These are phyloP conservation scores for Nannochloropsis gaditana DNA, from an alignment of 108 stramenopile genomes.

Conservation along the genomic window DNA sequence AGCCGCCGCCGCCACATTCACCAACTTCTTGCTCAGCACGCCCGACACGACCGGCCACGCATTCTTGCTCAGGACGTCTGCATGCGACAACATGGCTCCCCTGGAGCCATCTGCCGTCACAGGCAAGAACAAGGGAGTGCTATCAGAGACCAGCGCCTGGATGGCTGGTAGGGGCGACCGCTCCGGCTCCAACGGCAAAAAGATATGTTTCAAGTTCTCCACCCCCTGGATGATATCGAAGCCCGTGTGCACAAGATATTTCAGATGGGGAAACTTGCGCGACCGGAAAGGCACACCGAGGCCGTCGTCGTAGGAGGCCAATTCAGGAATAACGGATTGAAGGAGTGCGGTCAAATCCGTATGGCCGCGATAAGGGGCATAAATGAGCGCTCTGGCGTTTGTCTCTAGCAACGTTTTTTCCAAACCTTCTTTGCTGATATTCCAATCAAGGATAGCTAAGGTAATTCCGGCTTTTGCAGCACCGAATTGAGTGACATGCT, in stretches of 20 bases:
- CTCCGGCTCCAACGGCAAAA: conserved; percentile 7
- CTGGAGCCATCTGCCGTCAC: background rate
- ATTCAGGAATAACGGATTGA: conserved; percentile 36
- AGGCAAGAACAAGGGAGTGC: background rate
- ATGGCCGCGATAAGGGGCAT: conserved; percentile 20
- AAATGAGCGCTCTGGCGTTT: conserved; percentile 11
- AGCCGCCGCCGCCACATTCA: background rate
- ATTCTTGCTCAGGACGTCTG: background rate
- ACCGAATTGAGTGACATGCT: conserved; percentile 42
- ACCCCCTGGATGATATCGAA: conserved; percentile 23
- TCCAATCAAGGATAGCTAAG: conserved; percentile 35
- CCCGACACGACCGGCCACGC: background rate
- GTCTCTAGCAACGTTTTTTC: conserved; percentile 35
- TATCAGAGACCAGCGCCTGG: background rate
- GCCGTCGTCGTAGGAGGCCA: conserved; percentile 36
- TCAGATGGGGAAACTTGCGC: conserved; percentile 30
- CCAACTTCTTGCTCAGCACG: background rate
- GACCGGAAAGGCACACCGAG: conserved; percentile 44
- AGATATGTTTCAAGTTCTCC: background rate
- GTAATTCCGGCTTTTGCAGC: conserved; percentile 41
- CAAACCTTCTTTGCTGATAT: conserved; percentile 28
- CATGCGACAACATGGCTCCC: background rate
- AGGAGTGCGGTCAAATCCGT: conserved; percentile 26
- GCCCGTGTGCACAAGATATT: conserved; percentile 41
- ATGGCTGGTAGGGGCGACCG: background rate